Base-by-base conservation (phyloP, 2,329 filamentous ascomycete species). In the Nannizzia gypsea region DNA sequence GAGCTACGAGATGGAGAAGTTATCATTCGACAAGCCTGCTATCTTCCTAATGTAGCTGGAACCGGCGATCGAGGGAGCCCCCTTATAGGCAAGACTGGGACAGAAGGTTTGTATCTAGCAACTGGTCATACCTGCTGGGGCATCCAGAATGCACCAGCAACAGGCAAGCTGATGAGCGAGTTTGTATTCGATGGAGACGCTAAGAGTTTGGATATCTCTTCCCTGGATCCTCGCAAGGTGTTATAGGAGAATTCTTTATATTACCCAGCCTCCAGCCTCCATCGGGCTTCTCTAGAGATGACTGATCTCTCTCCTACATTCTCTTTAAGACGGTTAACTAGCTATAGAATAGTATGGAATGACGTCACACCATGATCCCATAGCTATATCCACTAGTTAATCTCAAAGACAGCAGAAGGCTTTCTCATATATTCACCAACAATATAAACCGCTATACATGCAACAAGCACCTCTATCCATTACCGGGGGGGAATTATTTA, bases 51-150 rank as follows among this genome's bases (percentile, higher is more conserved):
- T 65, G 87, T 91, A 62, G 74, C 71, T 59, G 59, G 34, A 28
- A 71, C 74, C 2, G 75, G 72, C 22, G 73, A 68, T 9, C 72
- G 71, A 58, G 83, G 85, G n/a, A 84, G 83, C 0, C 92, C 93
- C 3, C 73, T 97, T 56, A 81, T 97, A 24, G 93, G 93, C 0
- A 77, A 80, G 58, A 91, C 90, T 6, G 81, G 81, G 1, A 83
- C 86, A 0, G 81, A 83, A 5, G 90, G 91, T 0, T 68, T 97
- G 48, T 86, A 87, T 71, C 78, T 97, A 62, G 93, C 93, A 0
- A 82, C 89, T 0, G 93, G 93, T 0, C 93, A 99, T 77, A 96
- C 90, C 1, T 97, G 92, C 75, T 99, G 93, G 93, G 93, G 93
- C 0, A 96, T 99, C 22, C 92, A 97, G 76, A 97, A 99, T 75